A percentile compares a stretch with the other conserved stretches of the same genome.
Conservation (phyloP, 768 basidiomycete species). For the Inosperma sp. region DNA sequence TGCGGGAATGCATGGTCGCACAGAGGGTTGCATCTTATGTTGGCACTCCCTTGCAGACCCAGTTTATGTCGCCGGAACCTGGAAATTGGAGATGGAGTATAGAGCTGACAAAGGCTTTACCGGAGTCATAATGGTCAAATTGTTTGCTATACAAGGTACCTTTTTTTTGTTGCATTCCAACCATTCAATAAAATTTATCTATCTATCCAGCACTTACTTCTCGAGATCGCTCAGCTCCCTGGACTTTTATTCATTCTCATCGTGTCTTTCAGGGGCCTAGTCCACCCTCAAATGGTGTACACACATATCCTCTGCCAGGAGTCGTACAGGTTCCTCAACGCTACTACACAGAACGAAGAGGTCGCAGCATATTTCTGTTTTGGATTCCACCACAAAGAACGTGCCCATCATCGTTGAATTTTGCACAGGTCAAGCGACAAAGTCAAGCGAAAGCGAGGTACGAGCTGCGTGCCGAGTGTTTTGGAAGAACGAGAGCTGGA, state of each 20-base stretch:
- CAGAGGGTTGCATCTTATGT: too few species aligned
- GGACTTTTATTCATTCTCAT: constrained; percentile 65
- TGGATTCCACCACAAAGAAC: constrained; percentile 64
- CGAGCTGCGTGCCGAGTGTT: constrained; percentile 68
- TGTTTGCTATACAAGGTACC: constrained; percentile 69
- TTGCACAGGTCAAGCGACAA: too few species aligned
- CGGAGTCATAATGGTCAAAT: constrained; percentile 70
- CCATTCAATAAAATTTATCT: constrained; percentile 8
- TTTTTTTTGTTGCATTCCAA: not conserved
- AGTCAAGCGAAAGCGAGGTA: constrained; percentile 67
- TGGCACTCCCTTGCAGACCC: constrained; percentile 58
- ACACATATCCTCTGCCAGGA: constrained; percentile 53
- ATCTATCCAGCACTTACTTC: constrained; percentile 59
- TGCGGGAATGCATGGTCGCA: too few species aligned
- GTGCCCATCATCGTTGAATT: constrained; percentile 66
- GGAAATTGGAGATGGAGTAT: constrained; percentile 79
- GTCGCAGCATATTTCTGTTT: constrained; percentile 75
- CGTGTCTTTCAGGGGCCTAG: constrained; percentile 78
- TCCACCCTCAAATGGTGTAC: constrained; percentile 81
- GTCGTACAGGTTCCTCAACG: constrained; percentile 58
- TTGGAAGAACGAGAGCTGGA: constrained; percentile 69
- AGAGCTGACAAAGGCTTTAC: constrained; percentile 64
- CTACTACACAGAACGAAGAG: constrained; percentile 71
- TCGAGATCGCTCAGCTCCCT: constrained; percentile 74
- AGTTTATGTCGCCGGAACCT: constrained; percentile 60